Base-by-base conservation (phyloP, 192 early-diverging fungal genomes). In the Gigaspora rosea region DNA sequence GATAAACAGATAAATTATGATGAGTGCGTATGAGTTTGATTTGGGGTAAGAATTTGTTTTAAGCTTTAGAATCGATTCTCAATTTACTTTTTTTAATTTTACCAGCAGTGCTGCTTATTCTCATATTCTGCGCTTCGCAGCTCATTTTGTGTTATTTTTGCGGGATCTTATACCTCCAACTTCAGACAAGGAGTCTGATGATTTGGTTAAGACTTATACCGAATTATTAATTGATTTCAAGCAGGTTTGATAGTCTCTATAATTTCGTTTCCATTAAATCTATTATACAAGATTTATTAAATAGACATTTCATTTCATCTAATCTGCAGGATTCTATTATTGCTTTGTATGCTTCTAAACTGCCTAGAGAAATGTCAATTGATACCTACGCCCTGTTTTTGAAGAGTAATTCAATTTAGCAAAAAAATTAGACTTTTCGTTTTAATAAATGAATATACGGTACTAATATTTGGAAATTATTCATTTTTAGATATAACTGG, bases 101-200 rank as follows among this genome's bases (percentile, higher is more conserved):
- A 10, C 3, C 35, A 63, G 83, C 6, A 66, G 77, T 1, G 68
- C 79, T 32, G 72, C 84, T 32, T 79, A 78, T 58, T 83, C 80
- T 36, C 86, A 90, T 49, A 78, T 93, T 58, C 78, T 95, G 54
- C 91, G 93, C 16, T 87, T 96, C 69, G 78, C 92, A 54, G 86
- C 89, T 1, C 92, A 95, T 70, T 82, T 89, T 9, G 84, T 91
- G 6, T 80, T 94, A n/a, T 79, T 57, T 58, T 73, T 73, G 13
- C 33, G 35, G 5, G 56, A 73, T 41, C 22, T 73, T 9, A 73
- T n/a, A 35, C 64, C n/a, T 66, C n/a, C 50, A 36, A 46, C 33
- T 11, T 18, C 54, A 11, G 71, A 73, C 7, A 73, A 73, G n/a
- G 71, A 73, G 20, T 22, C 52, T 13, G 16, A 73, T 48, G 16